phyloP scores from a whole-genome alignment of 495 filamentous ascomycete genomes.

The Trichoderma reesei region DNA sequence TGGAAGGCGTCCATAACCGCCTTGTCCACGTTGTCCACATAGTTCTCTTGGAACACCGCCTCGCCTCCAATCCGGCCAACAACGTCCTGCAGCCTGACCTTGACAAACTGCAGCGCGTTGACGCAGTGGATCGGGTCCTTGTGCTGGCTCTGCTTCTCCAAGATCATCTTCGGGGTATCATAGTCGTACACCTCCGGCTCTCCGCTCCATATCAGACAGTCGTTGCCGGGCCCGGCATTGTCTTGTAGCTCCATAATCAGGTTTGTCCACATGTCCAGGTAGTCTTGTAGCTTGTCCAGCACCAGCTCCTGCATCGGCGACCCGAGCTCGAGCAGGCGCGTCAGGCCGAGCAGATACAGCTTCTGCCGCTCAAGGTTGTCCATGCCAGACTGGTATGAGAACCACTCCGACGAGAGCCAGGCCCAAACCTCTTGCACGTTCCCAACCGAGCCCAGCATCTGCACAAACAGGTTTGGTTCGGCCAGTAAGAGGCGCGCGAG shows the following conservation, averaged over 20 bases:
- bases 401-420: slow-evolving; percentile 85
- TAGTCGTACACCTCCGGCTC: slow-evolving; percentile 55
- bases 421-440: slow-evolving; percentile 42
- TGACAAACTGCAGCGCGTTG: slow-evolving; percentile 60
- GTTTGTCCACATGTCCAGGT: slow-evolving; percentile 43
- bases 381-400: slow-evolving; percentile 74
- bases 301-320: slow-evolving; percentile 40
- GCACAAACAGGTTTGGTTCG: slow-evolving; percentile 54
- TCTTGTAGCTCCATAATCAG: slow-evolving; percentile 33
- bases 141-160: slow-evolving; percentile 40
- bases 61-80: slow-evolving; percentile 61
- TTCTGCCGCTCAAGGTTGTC: slow-evolving; percentile 66
- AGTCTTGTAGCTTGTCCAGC: slow-evolving; percentile 40
- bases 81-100: slow-evolving; percentile 52
- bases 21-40: slow-evolving; percentile 78
- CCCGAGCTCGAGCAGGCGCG: slow-evolving; percentile 61
- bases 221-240: slow-evolving; percentile 18
- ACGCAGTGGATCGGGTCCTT: slow-evolving; percentile 64
- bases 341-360: slow-evolving; percentile 71
- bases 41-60: slow-evolving; percentile 62
- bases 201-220: slow-evolving; percentile 55
- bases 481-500: slow-evolving; percentile 68
- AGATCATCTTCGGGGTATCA: slow-evolving; percentile 53
- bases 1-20: slow-evolving; percentile 65
- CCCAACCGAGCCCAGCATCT: slow-evolving; percentile 36